These are phyloP conservation scores for Mycena sp. DNA, from an alignment of 1,284 basidiomycete genomes.

Conservation along the genomic window DNA sequence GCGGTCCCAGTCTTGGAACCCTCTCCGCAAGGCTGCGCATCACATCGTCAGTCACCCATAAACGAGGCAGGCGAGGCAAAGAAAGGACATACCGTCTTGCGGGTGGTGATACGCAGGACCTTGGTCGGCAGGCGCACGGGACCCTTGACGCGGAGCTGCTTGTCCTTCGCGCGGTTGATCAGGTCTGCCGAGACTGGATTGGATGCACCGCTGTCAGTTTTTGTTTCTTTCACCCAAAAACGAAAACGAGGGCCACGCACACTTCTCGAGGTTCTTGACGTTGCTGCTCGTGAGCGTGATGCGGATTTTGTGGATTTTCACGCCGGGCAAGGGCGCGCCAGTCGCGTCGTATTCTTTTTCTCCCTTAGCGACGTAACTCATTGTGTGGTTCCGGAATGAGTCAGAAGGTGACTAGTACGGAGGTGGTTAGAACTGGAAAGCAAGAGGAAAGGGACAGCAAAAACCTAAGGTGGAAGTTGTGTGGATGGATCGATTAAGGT, in stretches of 20 bases:
- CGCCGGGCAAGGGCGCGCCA: slow-evolving; percentile 83
- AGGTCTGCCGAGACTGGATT: slow-evolving; percentile 96
- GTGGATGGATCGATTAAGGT: too few relatives aligned
- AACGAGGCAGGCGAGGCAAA: background rate
- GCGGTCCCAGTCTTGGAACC: slow-evolving; percentile 99
- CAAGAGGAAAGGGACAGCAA: too few relatives aligned
- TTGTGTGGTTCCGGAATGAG: slow-evolving; percentile 73
- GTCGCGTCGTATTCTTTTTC: slow-evolving; percentile 98
- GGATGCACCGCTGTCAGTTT: slow-evolving; percentile 2
- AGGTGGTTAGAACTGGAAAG: too few relatives aligned
- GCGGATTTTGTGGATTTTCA: slow-evolving; percentile 99
- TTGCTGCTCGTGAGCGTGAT: slow-evolving; percentile 99
- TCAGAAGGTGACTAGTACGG: slow-evolving; percentile 84
- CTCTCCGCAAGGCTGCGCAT: slow-evolving; percentile 94
- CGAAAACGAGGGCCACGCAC: slow-evolving; percentile 54
- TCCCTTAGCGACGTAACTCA: slow-evolving; percentile 99
- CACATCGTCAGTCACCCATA: slow-evolving; percentile 4
- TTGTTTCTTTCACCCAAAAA: background rate
- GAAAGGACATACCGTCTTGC: slow-evolving; percentile 84
- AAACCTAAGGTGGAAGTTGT: too few relatives aligned
- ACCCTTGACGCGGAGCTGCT: slow-evolving; percentile 99
- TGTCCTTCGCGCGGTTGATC: slow-evolving; percentile 99
- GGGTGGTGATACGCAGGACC: slow-evolving; percentile 98
- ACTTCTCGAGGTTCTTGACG: slow-evolving; percentile 99
- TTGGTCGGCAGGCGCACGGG: slow-evolving; percentile 99